These are phyloP conservation scores for Brassica napus DNA, from an alignment of 345 rosid species.

Conservation along the genomic window DNA sequence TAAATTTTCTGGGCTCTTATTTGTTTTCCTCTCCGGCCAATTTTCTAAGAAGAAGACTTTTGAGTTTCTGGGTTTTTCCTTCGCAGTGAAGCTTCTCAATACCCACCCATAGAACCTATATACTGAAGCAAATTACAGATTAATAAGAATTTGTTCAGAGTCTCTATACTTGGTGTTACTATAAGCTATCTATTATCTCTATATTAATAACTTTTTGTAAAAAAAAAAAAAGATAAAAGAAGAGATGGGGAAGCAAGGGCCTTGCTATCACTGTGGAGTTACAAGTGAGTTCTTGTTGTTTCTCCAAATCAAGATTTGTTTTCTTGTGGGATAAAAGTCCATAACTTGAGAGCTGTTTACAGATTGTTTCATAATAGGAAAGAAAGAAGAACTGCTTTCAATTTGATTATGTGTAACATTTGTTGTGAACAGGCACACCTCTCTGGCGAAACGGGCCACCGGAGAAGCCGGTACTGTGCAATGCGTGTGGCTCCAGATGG, in stretches of 20 bases:
- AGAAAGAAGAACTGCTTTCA: slow-evolving; percentile 5
- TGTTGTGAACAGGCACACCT: slow-evolving; percentile 53
- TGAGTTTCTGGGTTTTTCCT: slow-evolving; percentile 46
- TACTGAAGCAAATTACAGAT: background rate
- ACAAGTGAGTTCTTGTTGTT: slow-evolving; percentile 87
- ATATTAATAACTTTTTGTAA: slow-evolving; percentile 3
- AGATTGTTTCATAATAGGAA: background rate
- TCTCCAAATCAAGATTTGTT: slow-evolving; percentile 3
- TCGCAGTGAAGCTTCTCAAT: slow-evolving; percentile 43
- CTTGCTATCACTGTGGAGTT: slow-evolving; percentile 99
- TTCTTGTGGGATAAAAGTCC: background rate
- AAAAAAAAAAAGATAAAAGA: slow-evolving; percentile 9
- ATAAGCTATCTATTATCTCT: background rate
- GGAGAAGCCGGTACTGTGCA: slow-evolving; percentile 70
- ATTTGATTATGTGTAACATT: slow-evolving; percentile 15
- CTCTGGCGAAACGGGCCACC: slow-evolving; percentile 69
- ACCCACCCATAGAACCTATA: slow-evolving; percentile 24
- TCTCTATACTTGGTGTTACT: slow-evolving; percentile 3
- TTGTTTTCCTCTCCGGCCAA: background rate
- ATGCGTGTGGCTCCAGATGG: slow-evolving; percentile 75
- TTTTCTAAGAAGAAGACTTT: background rate
- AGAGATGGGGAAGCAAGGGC: slow-evolving; percentile 96
- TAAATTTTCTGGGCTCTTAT: slow-evolving; percentile 17
- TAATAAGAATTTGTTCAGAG: background rate
- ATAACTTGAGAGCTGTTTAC: slow-evolving; percentile 3